phyloP scores from a whole-genome alignment of 768 basidiomycete genomes.

The Naganishia antarctica region DNA sequence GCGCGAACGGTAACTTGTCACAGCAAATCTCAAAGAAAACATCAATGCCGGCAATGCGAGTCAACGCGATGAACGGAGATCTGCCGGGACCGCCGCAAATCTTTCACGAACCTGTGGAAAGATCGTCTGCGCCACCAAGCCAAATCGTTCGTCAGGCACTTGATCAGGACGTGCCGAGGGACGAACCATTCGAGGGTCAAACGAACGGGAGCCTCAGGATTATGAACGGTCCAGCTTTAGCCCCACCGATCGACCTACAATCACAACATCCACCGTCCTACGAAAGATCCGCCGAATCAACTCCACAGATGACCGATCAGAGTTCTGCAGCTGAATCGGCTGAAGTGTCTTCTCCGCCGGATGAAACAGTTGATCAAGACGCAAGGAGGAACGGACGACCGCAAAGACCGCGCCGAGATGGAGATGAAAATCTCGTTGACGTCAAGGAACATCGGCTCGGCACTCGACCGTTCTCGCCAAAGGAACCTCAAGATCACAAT shows the following conservation, averaged over 20 bases:
- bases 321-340: conserved; percentile 24
- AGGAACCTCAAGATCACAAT: conserved; percentile 51
- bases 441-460: conserved; percentile 36
- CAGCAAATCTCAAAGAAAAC: conserved; percentile 14
- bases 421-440: conserved; percentile 38
- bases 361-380: conserved; percentile 18
- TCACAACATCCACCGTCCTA: neutral
- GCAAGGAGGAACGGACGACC: conserved; percentile 52
- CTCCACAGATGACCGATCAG: conserved; percentile 16
- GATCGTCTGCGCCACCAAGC: conserved; percentile 15
- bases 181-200: neutral
- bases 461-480: conserved; percentile 45
- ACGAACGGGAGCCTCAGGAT: neutral
- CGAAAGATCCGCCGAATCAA: conserved; percentile 1
- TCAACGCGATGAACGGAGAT: neutral
- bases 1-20: conserved; percentile 42
- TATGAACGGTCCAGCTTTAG: neutral
- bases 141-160: neutral
- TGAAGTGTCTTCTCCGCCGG: conserved; percentile 27
- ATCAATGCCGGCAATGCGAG: conserved; percentile 25
- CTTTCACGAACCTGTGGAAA: neutral
- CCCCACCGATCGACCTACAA: conserved; percentile 14
- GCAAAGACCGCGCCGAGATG: conserved; percentile 47
- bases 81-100: conserved; percentile 1
- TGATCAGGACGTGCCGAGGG: neutral